Conservation (phyloP, 2,329 filamentous ascomycete genomes). For the Aspergillus ruber region DNA sequence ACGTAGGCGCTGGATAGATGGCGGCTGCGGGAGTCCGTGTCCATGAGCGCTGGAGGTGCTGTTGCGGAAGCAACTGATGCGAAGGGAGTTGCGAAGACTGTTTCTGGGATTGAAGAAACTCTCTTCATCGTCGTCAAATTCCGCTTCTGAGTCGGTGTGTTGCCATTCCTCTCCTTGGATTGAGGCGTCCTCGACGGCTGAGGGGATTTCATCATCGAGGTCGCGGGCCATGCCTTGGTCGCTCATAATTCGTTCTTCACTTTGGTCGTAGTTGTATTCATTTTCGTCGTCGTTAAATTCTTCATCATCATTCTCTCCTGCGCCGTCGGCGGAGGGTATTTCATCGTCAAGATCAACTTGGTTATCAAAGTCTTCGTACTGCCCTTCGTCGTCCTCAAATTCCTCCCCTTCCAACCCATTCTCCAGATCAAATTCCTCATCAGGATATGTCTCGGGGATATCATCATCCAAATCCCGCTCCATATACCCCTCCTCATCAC, state of each 20-base stretch:
- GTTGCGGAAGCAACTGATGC: constrained; percentile 23
- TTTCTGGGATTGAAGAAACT: constrained; percentile 20
- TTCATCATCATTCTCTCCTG: neutral
- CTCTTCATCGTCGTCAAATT: constrained; percentile 43
- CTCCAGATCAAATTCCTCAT: constrained; percentile 38
- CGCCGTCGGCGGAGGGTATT: constrained; percentile 49
- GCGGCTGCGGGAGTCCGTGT: constrained; percentile 22
- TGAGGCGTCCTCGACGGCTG: constrained; percentile 40
- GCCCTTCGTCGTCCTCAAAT: constrained; percentile 21
- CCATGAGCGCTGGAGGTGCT: constrained; percentile 27
- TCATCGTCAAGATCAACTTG: constrained; percentile 52
- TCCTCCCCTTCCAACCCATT: constrained; percentile 35
- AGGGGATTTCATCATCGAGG: constrained; percentile 65
- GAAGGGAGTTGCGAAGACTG: constrained; percentile 19
- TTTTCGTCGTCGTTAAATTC: neutral
- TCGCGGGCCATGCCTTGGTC: constrained; percentile 57
- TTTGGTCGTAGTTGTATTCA: no score
- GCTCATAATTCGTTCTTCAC: constrained; percentile 42
- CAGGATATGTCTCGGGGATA: constrained; percentile 57
- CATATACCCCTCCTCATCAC: constrained; percentile 45
- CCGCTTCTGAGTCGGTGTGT: constrained; percentile 69
- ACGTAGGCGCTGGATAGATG: constrained; percentile 7
- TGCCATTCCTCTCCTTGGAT: constrained; percentile 60
- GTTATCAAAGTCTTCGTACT: constrained; percentile 29
- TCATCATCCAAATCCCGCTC: constrained; percentile 65